Percentiles rank a stretch among this genome's conserved stretches.
These are phyloP conservation scores for Candida maesae DNA, from an alignment of 805 yeast genomes.

Conservation along the genomic window DNA sequence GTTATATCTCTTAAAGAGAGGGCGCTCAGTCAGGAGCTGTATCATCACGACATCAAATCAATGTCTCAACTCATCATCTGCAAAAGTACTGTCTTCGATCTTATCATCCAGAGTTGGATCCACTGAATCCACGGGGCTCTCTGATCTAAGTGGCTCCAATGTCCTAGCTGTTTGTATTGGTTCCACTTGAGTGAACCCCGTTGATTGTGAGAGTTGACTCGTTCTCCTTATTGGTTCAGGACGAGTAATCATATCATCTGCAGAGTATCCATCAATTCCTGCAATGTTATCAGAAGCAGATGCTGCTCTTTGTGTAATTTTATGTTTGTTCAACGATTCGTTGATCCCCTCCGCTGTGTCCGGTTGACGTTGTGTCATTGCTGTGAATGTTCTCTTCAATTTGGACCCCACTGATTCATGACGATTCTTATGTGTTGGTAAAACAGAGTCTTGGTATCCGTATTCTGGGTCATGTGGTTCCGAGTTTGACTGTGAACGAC, in stretches of 20 bases:
- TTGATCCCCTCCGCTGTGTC: conserved; percentile 29
- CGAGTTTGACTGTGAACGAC: background rate
- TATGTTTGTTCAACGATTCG: conserved; percentile 33
- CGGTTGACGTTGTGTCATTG: conserved; percentile 20
- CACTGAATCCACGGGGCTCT: background rate
- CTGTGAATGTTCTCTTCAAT: conserved; percentile 21
- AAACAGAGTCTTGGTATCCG: background rate
- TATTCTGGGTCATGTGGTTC: background rate
- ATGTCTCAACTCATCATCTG: no score
- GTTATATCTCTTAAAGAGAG: no score
- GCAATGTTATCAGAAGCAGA: conserved; percentile 42
- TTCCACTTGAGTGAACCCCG: no score
- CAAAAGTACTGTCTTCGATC: background rate
- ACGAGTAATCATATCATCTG: conserved; percentile 14
- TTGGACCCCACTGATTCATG: conserved; percentile 8
- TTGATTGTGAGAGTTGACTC: conserved; percentile 3
- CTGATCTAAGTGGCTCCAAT: background rate
- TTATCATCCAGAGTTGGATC: background rate
- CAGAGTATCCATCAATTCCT: conserved; percentile 35
- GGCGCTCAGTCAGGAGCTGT: no score
- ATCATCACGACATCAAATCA: no score
- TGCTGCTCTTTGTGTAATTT: conserved; percentile 40
- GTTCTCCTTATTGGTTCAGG: conserved; percentile 11
- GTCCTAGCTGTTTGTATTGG: background rate
- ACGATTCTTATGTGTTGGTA: conserved; percentile 5